Evolutionary conservation across 495 filamentous ascomycete genomes (phyloP), one percentile per base, ranked within the genome.

Genomic region (Penicillium steckii): DNA sequence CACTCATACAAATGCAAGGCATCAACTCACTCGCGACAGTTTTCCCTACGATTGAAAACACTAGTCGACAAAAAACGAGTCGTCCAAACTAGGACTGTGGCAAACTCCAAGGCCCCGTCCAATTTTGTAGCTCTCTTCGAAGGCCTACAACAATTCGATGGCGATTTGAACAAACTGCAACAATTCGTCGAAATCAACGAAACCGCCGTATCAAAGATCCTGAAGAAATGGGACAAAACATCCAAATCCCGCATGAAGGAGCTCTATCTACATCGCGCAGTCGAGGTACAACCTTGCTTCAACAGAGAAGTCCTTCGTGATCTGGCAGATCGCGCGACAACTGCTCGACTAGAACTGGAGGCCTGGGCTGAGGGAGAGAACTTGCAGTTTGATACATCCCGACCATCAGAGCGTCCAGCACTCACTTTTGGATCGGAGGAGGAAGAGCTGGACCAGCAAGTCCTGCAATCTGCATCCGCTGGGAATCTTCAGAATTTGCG

Each of bases 181-280:
- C 94, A 97, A 80, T 98, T 97, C 64, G 90, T 98, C 44, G 92
- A 97, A 63, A 88, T 97, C 62, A 98, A 97, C 70, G 93, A 92
- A 59, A 95, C 89, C 9, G 94, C 91, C 21, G 95, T 96, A 68
- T 96, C 94, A 18, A 98, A 98, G 68, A 98, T 98, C 38, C 78
- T 98, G 45, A 98, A 98, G 76, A 98, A 98, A 83, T 98, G 94
- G 94, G 94, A 98, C 71, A 98, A 98, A 80, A 96, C 95, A 15
- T 96, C 93, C 50, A 98, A 98, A 81, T 97, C 94, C 47, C 90
- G 91, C 62, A 96, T 92, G 56, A 98, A 98, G 66, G 95, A 97
- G 72, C 78, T 97, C 19, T 97, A 97, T 64, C 85, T 98, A 26
- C 92, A 94, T 9, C 83, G 94, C 15, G 94, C 95, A 9, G 93